Evolutionary conservation across 1,139 yeast species (phyloP), one percentile per base, ranked within the genome.

Genomic region (Candida sanyaensis): DNA sequence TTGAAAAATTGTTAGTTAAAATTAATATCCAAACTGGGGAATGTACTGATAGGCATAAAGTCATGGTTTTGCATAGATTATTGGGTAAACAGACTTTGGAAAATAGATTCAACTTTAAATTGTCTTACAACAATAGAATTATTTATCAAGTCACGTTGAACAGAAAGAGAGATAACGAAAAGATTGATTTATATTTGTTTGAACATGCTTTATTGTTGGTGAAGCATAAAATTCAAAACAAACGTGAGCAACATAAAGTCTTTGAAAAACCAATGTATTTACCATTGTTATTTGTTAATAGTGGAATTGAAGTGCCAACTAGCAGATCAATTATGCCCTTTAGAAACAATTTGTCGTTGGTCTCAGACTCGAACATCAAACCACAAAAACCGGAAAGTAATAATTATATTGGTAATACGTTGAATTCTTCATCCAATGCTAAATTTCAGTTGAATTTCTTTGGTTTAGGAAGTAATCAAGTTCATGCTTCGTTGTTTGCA

Each of bases 11-110:
- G 50, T 80, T 93, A 69, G 84, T 79, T 28, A 81, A 88, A 63
- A 91, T 93, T 56, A 95, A 95, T 66, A 75, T 83, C 41, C 97
- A 92, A 61, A 88, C 96, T 44, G 99, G 99, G 66, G 92, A 87
- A 59, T 90, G 96, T 44, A 93, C 96, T 34, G 97, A 93, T 72
- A 80, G 97, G 55, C 92, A 91, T 69, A 90, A 91, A 59, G 78
- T 93, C 53, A 87, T 91, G 77, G 87, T 91, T 47, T 76, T 95
- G 64, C 92, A 90, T 61, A 88, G 93, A 64, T 64, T 74, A 37
- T 64, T 76, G 46, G 97, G 97, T 46, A 96, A 92, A 63, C 88
- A 86, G 61, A 91, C 92, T 29, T 91, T 93, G 61, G 79, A 75
- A 54, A 76, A 71, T 45, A 63, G 73, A 49, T 73, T 58, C 55